Percentiles rank a stretch among this genome's conserved stretches.
These are phyloP conservation scores for Ziziphus jujuba DNA, from an alignment of 306 rosid genomes.

Conservation along the genomic window DNA sequence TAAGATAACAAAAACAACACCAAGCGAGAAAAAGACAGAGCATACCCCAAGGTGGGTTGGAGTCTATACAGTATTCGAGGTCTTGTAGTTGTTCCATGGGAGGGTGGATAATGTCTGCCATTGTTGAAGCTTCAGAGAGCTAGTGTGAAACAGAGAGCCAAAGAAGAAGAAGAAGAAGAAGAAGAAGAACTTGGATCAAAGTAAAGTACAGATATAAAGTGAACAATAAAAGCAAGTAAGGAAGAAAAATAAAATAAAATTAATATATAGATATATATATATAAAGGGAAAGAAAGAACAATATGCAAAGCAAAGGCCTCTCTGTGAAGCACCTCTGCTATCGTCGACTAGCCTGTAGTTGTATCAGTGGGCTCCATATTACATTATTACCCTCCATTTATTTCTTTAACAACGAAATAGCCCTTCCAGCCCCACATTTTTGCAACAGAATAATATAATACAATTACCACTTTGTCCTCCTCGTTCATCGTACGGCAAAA, in stretches of 20 bases:
- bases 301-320: constrained; percentile 46
- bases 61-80: constrained; percentile 98
- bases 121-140: constrained; percentile 46
- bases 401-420: constrained; percentile 14
- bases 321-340: constrained; percentile 32
- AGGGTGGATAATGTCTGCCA: constrained; percentile 91
- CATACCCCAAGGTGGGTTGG: constrained; percentile 97
- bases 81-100: constrained; percentile 99
- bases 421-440: constrained; percentile 11
- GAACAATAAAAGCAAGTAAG: constrained; percentile 36
- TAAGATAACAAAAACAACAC: neutral
- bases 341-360: constrained; percentile 29
- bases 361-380: neutral
- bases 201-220: constrained; percentile 63
- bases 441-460: neutral
- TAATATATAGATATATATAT: too few species aligned
- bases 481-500: constrained; percentile 23
- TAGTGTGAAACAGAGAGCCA: constrained; percentile 19
- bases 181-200: constrained; percentile 46
- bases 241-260: neutral
- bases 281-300: constrained; percentile 24
- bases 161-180: constrained; percentile 40
- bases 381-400: constrained; percentile 24
- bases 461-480: constrained; percentile 7
- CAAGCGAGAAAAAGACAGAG: constrained; percentile 12